Base-by-base conservation (phyloP, 2,329 filamentous ascomycete genomes). In the Alternaria arborescens region DNA sequence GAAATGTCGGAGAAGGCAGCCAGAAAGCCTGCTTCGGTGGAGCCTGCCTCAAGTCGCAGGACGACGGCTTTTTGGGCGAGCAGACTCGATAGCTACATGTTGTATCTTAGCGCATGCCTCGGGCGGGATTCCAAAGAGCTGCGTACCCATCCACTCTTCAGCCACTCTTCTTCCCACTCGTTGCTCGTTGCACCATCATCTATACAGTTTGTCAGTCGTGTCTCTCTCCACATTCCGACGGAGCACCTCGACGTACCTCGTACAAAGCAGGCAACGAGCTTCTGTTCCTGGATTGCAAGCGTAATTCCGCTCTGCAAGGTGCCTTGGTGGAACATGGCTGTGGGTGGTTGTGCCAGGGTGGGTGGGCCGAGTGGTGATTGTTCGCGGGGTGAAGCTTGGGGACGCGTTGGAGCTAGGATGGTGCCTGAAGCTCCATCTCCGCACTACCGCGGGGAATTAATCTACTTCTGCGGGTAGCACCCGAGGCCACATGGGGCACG, bases 181-280 rank as follows among this genome's bases (percentile, higher is more conserved):
- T 82, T 80, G 76, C 92, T 94, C 72, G 91, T 88, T 28, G 88
- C 84, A 41, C 85, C 84, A 52, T 87, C 87, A 77, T 96, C 92
- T 93, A 71, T 40, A 55, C 44, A 63, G 51, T 16, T 36, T 46
- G 40, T 68, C 50, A 62, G 48, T 8, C 42, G 10, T 7, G 26
- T 30, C 1, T 11, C 10, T 58, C 46, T 60, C 64, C 62, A 67
- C 58, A 67, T 64, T 47, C 64, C 48, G 41, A 58, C 24, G 10
- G 14, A 51, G 47, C 28, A 16, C 26, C 61, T n/a, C 22, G 24
- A 30, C 60, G 67, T 78, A 93, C 92, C 90, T 73, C 88, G 87
- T 32, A 97, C 89, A 78, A 97, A 96, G 80, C 93, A 97, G 30
- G 91, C 86, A 0, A 97, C 91, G 18, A 91, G 84, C 78, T 94